Evolutionary conservation across 1,139 yeast genomes (phyloP).

Genomic region (Sporopachydermia cereana): DNA sequence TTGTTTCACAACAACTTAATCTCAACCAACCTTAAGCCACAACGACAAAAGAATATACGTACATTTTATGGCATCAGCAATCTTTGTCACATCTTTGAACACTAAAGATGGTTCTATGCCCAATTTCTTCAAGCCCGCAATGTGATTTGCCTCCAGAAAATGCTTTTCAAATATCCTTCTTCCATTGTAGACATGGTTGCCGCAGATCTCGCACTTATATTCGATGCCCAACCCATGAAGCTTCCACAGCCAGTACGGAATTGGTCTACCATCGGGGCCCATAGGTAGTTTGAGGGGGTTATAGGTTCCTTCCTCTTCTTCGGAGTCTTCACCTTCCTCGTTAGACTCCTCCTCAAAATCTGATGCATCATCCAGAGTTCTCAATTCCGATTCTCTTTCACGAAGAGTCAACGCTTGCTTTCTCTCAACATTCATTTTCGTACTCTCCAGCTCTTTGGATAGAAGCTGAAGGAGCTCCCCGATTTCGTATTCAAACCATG

Average conservation of each 20-base stretch:
- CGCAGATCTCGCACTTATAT: conserved; percentile 80
- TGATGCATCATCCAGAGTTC: conserved; percentile 29
- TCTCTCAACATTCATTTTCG: conserved; percentile 56
- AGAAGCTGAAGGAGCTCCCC: conserved; percentile 26
- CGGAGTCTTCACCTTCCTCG: conserved; percentile 14
- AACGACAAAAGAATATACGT: conserved; percentile 6
- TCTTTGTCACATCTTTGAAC: conserved; percentile 55
- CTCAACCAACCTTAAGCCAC: no score
- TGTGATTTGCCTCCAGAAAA: conserved; percentile 57
- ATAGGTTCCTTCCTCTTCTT: conserved; percentile 14
- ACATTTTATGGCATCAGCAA: conserved; percentile 48
- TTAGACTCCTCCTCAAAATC: conserved; percentile 18
- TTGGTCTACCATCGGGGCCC: conserved; percentile 85
- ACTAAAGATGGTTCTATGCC: conserved; percentile 48
- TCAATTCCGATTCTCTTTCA: conserved; percentile 49
- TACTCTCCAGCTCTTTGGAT: conserved; percentile 30
- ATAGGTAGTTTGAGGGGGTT: conserved; percentile 56
- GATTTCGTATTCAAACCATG: conserved; percentile 28
- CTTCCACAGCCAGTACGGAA: conserved; percentile 89
- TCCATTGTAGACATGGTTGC: conserved; percentile 65
- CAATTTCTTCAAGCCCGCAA: conserved; percentile 59
- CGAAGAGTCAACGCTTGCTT: conserved; percentile 61
- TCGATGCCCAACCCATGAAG: conserved; percentile 72
- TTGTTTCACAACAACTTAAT: not conserved
- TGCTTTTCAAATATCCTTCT: conserved; percentile 62